A percentile compares a stretch with the other conserved stretches of the same genome.
Evolutionary conservation across 2,329 filamentous ascomycete genomes (phyloP).

Genomic region (Mariannaea elegans): DNA sequence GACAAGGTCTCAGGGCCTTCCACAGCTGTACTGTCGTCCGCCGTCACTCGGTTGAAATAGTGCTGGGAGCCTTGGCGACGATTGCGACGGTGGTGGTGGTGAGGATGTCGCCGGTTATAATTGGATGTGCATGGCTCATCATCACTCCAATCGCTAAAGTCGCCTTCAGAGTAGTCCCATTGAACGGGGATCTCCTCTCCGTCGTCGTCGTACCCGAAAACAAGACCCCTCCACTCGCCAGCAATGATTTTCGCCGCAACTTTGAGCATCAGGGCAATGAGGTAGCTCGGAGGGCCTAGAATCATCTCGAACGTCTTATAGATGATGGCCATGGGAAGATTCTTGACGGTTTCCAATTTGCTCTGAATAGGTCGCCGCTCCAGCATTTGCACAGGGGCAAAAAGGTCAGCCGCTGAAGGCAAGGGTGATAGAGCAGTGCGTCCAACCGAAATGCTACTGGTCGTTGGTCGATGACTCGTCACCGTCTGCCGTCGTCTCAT

Average conservation of each 20-base stretch:
- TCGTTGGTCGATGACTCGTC: slow-evolving; percentile 37
- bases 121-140: slow-evolving; percentile 53
- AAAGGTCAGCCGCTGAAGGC: slow-evolving; percentile 73
- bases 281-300: slow-evolving; percentile 80
- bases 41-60: background rate
- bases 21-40: slow-evolving; percentile 3
- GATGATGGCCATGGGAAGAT: slow-evolving; percentile 65
- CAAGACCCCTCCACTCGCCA: slow-evolving; percentile 69
- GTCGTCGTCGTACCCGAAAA: slow-evolving; percentile 62
- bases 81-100: slow-evolving; percentile 21
- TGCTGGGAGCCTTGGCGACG: slow-evolving; percentile 10
- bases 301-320: slow-evolving; percentile 81
- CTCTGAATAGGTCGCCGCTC: slow-evolving; percentile 34
- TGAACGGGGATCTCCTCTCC: slow-evolving; percentile 65
- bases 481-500: slow-evolving; percentile 25
- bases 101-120: background rate
- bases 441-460: slow-evolving; percentile 38
- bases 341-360: slow-evolving; percentile 36
- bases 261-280: slow-evolving; percentile 81
- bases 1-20: slow-evolving; percentile 32
- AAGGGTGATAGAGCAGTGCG: slow-evolving; percentile 70
- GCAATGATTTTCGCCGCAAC: slow-evolving; percentile 80
- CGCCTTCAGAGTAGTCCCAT: slow-evolving; percentile 70
- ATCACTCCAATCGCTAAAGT: slow-evolving; percentile 63
- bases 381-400: slow-evolving; percentile 56